Evolutionary conservation across 352 stramenopile genomes (phyloP), one percentile per base, ranked within the genome.

Genomic region (Plasmopara halstedii): DNA sequence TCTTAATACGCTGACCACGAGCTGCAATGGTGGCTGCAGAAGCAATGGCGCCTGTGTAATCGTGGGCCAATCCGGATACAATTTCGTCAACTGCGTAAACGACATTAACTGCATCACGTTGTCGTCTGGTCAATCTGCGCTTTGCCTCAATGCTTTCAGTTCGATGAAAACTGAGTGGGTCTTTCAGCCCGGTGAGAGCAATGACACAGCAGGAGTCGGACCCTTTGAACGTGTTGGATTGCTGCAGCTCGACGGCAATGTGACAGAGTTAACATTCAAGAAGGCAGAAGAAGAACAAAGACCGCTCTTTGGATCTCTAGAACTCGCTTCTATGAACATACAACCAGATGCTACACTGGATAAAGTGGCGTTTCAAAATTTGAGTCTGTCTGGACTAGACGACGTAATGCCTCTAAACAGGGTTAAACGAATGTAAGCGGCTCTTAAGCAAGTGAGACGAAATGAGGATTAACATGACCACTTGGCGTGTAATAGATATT

Each of bases 1-100:
- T 29, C 69, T 80, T 48, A 88, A 86, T 58, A 86, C 73, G 39
- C 57, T 88, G 33, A 86, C 73, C 27, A 88, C 77, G 36, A 85
- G 71, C 48, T 88, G 77, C 56, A 85, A 79, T 42, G 77, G 77
- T 38, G 73, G 62, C 32, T 88, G 77, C 47, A 69, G 65, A 53
- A 57, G 48, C 35, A 74, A 73, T 58, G 53, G 64, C n/a, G 67
- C 72, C 7, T 88, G 77, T 42, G 72, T 86, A 15, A 53, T 88
- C 23, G 61, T 88, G 20, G 77, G 77, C 2, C 58, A 77, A 46
- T 77, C 73, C 18, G 75, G 70, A 19, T 45, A 54, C 14, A 81
- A 76, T 44, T 41, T 48, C 33, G 85, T 88, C 61, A 67, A 86
- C 62, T 88, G 77, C 42, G 70, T 86, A 34, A 86, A 83, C 60